These are phyloP conservation scores for Sesbania bispinosa DNA, from an alignment of 306 rosid species.

Conservation along the genomic window DNA sequence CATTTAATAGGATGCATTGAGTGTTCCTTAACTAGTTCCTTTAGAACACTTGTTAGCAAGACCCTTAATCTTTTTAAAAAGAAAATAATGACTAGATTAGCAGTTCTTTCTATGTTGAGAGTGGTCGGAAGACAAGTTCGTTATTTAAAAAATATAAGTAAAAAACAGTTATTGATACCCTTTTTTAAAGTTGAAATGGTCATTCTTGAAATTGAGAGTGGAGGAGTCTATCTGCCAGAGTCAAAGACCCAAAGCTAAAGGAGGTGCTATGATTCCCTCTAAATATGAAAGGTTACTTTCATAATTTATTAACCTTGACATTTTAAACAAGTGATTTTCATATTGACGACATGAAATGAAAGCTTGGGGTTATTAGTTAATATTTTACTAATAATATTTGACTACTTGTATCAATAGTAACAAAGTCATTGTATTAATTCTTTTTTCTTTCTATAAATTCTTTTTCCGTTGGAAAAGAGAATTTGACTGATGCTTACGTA, in stretches of 20 bases:
- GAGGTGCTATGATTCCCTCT: not conserved
- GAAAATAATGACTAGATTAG: not conserved
- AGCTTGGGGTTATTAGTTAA: not conserved
- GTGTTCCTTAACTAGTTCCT: too few species aligned
- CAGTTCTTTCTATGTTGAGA: not conserved
- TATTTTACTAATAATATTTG: not conserved
- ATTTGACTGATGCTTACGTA: not conserved
- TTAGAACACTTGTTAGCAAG: too few species aligned
- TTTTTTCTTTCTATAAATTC: too few species aligned
- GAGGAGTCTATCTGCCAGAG: not conserved
- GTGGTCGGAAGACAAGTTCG: not conserved
- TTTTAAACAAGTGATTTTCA: not conserved
- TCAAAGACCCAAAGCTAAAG: not conserved
- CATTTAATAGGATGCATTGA: too few species aligned
- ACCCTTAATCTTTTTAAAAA: not conserved
- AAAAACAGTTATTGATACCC: not conserved
- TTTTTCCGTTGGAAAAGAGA: not conserved
- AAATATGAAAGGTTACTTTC: not conserved
- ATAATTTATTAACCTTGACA: not conserved
- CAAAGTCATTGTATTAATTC: too few species aligned
- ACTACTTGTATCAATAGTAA: not conserved
- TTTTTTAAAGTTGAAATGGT: not conserved
- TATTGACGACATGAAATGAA: slow-evolving; percentile 1
- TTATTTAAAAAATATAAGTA: not conserved
- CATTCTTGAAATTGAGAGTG: not conserved